These are phyloP conservation scores for Butyriboletus pseudospeciosus DNA, from an alignment of 1,284 basidiomycete genomes.

Conservation along the genomic window DNA sequence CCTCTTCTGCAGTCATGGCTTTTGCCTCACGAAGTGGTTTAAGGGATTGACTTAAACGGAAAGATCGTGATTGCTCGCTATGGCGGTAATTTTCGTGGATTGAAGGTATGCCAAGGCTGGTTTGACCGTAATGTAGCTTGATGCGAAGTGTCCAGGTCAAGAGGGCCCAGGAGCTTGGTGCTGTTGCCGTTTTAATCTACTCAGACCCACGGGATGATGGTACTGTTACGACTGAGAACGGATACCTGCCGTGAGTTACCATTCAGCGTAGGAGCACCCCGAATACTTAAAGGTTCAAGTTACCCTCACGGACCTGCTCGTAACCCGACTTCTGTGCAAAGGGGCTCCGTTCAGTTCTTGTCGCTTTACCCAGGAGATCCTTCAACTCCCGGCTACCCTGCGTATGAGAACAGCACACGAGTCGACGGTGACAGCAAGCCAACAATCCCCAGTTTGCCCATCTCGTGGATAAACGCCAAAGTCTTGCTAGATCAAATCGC, in stretches of 20 bases:
- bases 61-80: conserved; percentile 69
- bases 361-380: conserved; percentile 67
- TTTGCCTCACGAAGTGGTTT: background rate
- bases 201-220: conserved; percentile 75
- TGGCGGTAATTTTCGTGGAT: conserved; percentile 65
- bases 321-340: conserved; percentile 65
- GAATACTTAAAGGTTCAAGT: conserved; percentile 14
- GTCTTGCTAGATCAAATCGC: conserved; percentile 42
- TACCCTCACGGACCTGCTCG: conserved; percentile 72
- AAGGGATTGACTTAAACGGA: conserved; percentile 60
- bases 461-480: conserved; percentile 54
- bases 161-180: conserved; percentile 69
- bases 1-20: background rate
- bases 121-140: background rate
- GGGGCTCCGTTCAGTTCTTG: conserved; percentile 72
- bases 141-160: conserved; percentile 41
- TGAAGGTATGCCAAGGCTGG: conserved; percentile 42
- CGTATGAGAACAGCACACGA: conserved; percentile 70
- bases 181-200: conserved; percentile 60
- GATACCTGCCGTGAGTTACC: conserved; percentile 44
- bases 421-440: conserved; percentile 58
- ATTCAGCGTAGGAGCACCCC: conserved; percentile 1
- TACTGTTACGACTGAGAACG: conserved; percentile 60
- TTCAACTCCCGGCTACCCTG: conserved; percentile 67
- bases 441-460: conserved; percentile 61